Base-by-base conservation (phyloP, 495 filamentous ascomycete genomes). In the Daldinia concentrica region DNA sequence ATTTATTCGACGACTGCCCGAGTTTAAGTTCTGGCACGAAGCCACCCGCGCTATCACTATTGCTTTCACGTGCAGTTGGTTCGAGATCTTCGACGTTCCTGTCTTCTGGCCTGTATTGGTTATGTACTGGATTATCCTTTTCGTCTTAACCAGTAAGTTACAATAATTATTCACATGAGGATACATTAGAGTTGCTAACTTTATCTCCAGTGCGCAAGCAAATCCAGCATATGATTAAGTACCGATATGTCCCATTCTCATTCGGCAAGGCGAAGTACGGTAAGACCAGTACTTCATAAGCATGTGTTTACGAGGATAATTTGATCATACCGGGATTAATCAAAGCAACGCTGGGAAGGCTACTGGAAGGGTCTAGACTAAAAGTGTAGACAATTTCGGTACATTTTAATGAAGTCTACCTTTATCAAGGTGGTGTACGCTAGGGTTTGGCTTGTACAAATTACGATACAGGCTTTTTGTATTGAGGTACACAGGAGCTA, bases 211-310 rank as follows among this genome's bases (percentile, higher is more conserved):
- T 99, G 95, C 88, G 95, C 77, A 90, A 94, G 82, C 95, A 99
- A 82, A 99, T 99, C 66, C 95, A 99, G 85, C 94, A 97, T 82
- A 99, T 99, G 95, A 97, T 99, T 89, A 99, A 98, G 84, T 99
- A 99, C 84, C 93, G 95, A 81, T 99, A 98, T 78, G 93, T 98
- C 30, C 94, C 94, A 43, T 98, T 98, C 85, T 90, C 93, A 17
- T 90, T 97, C 71, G 94, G 94, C 78, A 98, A 98, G 88, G 86
- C 92, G 29, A 87, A 88, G 64, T 98, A 97, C 82, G 85, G 80
- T 66, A 88, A 86, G 80, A 83, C 78, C 75, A 86, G 84, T 76
- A 79, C 77, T 30, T 77, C 76, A 24, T 83, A 68, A 73, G 64
- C 30, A n/a, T 43, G 26, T 19, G 37, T 4, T 22, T 27, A 64